Percentiles rank a stretch among this genome's conserved stretches.
phyloP scores from a whole-genome alignment of 2,329 filamentous ascomycete genomes.

The Penicillium brevicompactum region DNA sequence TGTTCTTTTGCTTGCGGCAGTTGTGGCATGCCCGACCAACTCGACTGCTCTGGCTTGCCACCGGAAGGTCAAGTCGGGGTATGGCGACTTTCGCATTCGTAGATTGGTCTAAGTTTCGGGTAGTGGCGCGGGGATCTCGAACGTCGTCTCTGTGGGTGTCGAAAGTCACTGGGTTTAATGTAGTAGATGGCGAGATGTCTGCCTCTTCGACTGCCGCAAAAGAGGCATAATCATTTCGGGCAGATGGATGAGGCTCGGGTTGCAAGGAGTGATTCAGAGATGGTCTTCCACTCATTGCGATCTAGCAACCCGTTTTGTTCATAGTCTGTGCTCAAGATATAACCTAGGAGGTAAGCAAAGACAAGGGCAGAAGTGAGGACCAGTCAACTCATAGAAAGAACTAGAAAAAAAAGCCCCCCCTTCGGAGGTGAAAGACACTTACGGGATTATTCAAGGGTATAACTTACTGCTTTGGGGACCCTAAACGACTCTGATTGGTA shows the following conservation, averaged over 20 bases:
- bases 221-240: neutral
- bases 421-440: neutral
- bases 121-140: neutral
- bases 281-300: slow-evolving; percentile 5
- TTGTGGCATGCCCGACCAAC: slow-evolving; percentile 47
- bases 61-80: slow-evolving; percentile 26
- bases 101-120: neutral
- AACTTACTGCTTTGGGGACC: neutral
- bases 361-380: neutral
- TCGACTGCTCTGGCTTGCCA: slow-evolving; percentile 29
- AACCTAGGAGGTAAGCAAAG: neutral
- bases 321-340: neutral
- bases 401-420: neutral
- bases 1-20: slow-evolving; percentile 49
- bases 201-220: neutral
- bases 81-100: slow-evolving; percentile 35
- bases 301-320: slow-evolving; percentile 2
- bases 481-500: neutral
- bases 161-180: neutral
- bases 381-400: neutral
- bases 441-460: neutral
- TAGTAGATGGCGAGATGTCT: neutral
- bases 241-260: neutral
- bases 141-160: neutral
- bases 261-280: neutral